These are phyloP conservation scores for Colletotrichum melonis DNA, from an alignment of 2,329 filamentous ascomycete species.

Conservation along the genomic window DNA sequence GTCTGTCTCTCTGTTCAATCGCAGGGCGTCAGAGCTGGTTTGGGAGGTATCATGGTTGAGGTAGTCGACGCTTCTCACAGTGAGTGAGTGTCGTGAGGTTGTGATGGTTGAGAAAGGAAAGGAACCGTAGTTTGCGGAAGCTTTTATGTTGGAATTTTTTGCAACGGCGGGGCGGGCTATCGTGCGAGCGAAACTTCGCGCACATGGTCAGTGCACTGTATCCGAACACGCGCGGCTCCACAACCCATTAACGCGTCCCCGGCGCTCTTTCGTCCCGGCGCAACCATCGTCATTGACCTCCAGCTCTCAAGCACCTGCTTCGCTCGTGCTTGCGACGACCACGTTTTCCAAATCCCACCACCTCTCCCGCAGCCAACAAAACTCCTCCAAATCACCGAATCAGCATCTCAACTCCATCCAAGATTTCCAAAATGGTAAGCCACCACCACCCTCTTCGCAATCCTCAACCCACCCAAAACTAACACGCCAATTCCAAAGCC, in stretches of 20 bases:
- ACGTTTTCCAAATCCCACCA: neutral
- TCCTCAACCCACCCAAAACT: neutral
- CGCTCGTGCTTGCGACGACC: neutral
- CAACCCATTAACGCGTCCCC: conserved; percentile 33
- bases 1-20: neutral
- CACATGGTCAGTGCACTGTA: neutral
- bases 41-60: neutral
- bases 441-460: too few relatives aligned
- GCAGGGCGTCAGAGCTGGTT: too few relatives aligned
- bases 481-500: conserved; percentile 50
- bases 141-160: neutral
- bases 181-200: neutral
- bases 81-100: neutral
- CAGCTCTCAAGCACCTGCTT: neutral
- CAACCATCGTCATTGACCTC: conserved; percentile 26
- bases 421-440: neutral
- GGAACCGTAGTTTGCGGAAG: neutral
- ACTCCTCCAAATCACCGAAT: too few relatives aligned
- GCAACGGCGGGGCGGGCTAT: conserved; percentile 1
- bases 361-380: too few relatives aligned
- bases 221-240: neutral
- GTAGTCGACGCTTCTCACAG: neutral
- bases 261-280: neutral
- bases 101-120: neutral
- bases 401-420: neutral